Percentiles rank a stretch among this genome's conserved stretches.
Conservation (phyloP, 305 asterid genomes). For the Fraxinus floribunda region DNA sequence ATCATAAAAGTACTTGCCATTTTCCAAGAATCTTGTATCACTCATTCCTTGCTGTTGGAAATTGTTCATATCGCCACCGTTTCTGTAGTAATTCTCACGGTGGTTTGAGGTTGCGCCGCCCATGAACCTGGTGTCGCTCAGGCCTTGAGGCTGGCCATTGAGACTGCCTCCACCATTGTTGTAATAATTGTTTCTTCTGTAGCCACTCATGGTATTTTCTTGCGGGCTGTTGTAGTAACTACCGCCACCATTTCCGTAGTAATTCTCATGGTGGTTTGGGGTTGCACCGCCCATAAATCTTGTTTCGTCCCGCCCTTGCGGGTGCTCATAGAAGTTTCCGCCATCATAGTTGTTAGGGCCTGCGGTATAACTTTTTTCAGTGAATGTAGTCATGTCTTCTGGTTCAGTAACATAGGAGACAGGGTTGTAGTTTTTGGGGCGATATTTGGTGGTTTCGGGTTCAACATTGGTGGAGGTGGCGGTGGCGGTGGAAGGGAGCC, state of each 20-base stretch:
- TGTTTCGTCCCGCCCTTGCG: constrained; percentile 24
- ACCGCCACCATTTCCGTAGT: constrained; percentile 23
- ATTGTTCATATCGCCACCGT: constrained; percentile 22
- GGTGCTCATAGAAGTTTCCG: constrained; percentile 34
- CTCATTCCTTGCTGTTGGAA: constrained; percentile 65
- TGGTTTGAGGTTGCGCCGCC: constrained; percentile 10
- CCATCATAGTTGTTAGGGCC: constrained; percentile 18
- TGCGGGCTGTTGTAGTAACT: constrained; percentile 25
- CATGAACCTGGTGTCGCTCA: constrained; percentile 9
- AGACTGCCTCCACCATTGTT: constrained; percentile 30
- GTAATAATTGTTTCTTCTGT: constrained; percentile 29
- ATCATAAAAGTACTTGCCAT: constrained; percentile 55
- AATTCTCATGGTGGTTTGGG: constrained; percentile 5
- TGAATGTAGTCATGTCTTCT: constrained; percentile 22
- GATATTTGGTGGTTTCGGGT: constrained; percentile 32
- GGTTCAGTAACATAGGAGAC: constrained; percentile 68
- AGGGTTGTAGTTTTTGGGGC: constrained; percentile 82
- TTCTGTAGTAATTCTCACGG: constrained; percentile 15
- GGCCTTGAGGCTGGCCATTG: constrained; percentile 35
- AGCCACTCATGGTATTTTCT: constrained; percentile 17
- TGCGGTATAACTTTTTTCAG: constrained; percentile 21
- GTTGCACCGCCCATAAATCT: constrained; percentile 4
- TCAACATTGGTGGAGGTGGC: background rate
- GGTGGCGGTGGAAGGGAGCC: constrained; percentile 37
- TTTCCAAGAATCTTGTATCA: constrained; percentile 57